Evolutionary conservation across 768 basidiomycete genomes (phyloP), one percentile per base, ranked within the genome.

Genomic region (Rhizopogon vulgaris): DNA sequence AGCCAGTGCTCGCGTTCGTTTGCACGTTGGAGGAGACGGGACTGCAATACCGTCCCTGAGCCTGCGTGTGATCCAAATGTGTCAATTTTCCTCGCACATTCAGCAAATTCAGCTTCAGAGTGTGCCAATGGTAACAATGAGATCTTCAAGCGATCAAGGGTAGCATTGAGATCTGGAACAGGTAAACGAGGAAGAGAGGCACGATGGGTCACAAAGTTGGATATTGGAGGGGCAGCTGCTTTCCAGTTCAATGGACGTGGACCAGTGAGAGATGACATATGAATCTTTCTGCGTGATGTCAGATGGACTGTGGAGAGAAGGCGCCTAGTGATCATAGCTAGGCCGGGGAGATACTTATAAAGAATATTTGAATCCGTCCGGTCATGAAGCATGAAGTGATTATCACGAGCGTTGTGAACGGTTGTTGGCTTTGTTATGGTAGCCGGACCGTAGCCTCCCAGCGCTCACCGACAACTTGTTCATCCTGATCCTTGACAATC

Each of bases 91-190:
- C 68, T 63, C 45, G 75, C 73, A 0, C 79, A 76, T 3, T 74
- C 66, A 4, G 71, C 67, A 41, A 81, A 82, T 64, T 91, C 87
- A 1, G 73, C 70, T 1, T 76, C 71, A 1, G 78, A 74, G 67
- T 80, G 78, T 5, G 91, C 85, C 42, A 94, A 80, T 0, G 93
- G 90, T 49, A 73, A 74, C 48, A 97, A 66, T 1, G 82, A 83
- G 25, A 80, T 74, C 63, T 85, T 86, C 59, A 96, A 76, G 48
- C 80, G 78, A 36, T 70, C 69, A 17, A 94, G 71, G 1, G 92
- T 94, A 12, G 77, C 71, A 2, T 68, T 54, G 7, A 96, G 79
- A 24, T 77, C 68, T 11, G 88, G 84, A 0, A 96, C 83, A 0
- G 94, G 94, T 7, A 97, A 79, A 41, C 73, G 74, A 0, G 84